Percentiles rank a stretch among this genome's conserved stretches.
phyloP scores from a whole-genome alignment of 2,329 filamentous ascomycete genomes.

The Fusarium newnesense region DNA sequence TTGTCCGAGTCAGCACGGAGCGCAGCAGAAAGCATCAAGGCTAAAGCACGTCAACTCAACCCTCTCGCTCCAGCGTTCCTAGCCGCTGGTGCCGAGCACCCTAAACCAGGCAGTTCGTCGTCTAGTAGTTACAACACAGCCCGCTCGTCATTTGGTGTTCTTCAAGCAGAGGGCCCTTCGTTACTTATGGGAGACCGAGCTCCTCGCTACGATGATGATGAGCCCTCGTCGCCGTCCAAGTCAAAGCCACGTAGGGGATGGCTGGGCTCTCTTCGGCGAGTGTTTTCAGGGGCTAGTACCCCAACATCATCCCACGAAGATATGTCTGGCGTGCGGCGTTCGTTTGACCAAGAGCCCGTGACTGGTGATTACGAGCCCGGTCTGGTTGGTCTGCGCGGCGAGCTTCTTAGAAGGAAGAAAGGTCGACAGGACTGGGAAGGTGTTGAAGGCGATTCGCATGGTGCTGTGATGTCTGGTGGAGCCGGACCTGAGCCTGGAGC shows the following conservation, averaged over 20 bases:
- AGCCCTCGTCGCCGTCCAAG: constrained; percentile 67
- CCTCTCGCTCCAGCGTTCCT: constrained; percentile 46
- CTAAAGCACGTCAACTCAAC: constrained; percentile 49
- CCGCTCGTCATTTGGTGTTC: constrained; percentile 60
- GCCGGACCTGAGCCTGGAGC: constrained; percentile 46
- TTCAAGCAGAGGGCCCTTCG: constrained; percentile 64
- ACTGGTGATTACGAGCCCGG: constrained; percentile 58
- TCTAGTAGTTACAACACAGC: constrained; percentile 64
- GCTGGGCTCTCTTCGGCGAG: constrained; percentile 75
- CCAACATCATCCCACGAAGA: constrained; percentile 43
- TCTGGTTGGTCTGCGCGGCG: constrained; percentile 56
- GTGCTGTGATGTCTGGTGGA: constrained; percentile 45
- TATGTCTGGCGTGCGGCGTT: constrained; percentile 45
- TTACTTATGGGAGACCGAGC: constrained; percentile 53
- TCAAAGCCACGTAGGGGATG: constrained; percentile 67
- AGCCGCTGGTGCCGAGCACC: constrained; percentile 41
- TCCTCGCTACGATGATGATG: constrained; percentile 49
- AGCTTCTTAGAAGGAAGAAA: constrained; percentile 65
- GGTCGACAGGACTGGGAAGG: constrained; percentile 65
- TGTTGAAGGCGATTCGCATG: constrained; percentile 23
- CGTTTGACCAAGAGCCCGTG: constrained; percentile 47
- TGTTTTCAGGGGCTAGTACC: constrained; percentile 61
- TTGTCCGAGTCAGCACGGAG: constrained; percentile 65
- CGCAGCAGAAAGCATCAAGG: constrained; percentile 54
- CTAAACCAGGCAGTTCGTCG: constrained; percentile 54